Evolutionary conservation across 495 filamentous ascomycete genomes (phyloP), one percentile per base, ranked within the genome.

Genomic region (Poronia punctata): DNA sequence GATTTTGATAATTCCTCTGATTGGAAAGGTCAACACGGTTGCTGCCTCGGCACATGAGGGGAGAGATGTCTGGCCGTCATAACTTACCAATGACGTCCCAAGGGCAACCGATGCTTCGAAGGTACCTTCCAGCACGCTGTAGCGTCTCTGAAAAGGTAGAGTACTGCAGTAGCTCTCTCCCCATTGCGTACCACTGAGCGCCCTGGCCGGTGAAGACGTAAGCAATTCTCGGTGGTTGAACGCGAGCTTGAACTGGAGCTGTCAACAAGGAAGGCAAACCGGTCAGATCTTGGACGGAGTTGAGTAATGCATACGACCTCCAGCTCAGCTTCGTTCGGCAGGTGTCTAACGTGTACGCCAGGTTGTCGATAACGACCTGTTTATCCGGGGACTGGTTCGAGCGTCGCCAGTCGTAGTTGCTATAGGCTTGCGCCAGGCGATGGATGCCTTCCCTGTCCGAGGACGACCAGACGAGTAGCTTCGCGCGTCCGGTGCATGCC

Each of bases 121-220:
- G 9, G 29, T 16, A 11, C 1, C 1, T 2, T 42, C 22, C 2
- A 54, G 22, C 15, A 31, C 30, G 1, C 3, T 51, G 46, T 1
- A 60, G n/a, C 16, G 22, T 7, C 15, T 28, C 17, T 8, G 23
- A 10, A 9, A 37, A 16, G 8, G 23, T 0, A 26, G 38, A 33
- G 31, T 48, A 17, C 6, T 25, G 0, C 65, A 12, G 2, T 61
- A 50, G 14, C 12, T 43, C 44, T 1, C 25, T 31, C 0, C 66
- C 67, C 67, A 71, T 71, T 15, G 46, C 15, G 0, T 53, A 37
- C 68, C 68, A 71, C 36, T 71, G 68, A 0, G 65, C 60, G 0
- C 68, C 68, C 40, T 71, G 68, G 0, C 67, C 67, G 0, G 67
- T 69, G 45, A 71, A 71, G 19, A 69, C 50, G 15, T 65, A 64